These are phyloP conservation scores for Silene coronaria DNA, from an alignment of 179 eudicot species.

Conservation along the genomic window DNA sequence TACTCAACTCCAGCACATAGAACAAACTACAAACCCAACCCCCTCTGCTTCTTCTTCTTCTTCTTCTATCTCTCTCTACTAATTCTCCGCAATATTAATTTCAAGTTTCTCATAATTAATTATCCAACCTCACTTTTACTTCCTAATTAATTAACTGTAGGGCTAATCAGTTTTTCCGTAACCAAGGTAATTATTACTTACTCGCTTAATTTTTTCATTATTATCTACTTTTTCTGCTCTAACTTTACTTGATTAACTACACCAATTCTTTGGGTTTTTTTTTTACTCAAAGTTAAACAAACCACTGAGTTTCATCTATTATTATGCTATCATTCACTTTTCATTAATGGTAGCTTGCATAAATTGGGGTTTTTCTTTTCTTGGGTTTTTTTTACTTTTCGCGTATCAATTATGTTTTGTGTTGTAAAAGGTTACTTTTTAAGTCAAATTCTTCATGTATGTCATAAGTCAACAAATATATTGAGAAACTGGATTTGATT, in stretches of 20 bases:
- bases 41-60: too few species aligned
- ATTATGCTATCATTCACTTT: background rate
- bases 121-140: too few species aligned
- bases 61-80: background rate
- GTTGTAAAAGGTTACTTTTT: background rate
- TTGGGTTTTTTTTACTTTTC: background rate
- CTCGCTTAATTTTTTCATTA: too few species aligned
- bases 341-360: background rate
- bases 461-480: background rate
- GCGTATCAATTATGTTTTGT: background rate
- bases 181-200: too few species aligned
- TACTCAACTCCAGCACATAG: conserved; percentile 1
- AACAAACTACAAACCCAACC: background rate
- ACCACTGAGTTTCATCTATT: too few species aligned
- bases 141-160: too few species aligned
- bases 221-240: background rate
- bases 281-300: too few species aligned
- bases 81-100: background rate
- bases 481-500: background rate
- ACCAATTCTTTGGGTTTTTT: background rate
- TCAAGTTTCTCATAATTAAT: too few species aligned
- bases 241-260: background rate
- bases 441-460: conserved; percentile 1
- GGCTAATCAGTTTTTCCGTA: background rate
- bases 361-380: background rate